Conservation (phyloP, 1,139 yeast species). For the Geotrichum macrosporum region DNA sequence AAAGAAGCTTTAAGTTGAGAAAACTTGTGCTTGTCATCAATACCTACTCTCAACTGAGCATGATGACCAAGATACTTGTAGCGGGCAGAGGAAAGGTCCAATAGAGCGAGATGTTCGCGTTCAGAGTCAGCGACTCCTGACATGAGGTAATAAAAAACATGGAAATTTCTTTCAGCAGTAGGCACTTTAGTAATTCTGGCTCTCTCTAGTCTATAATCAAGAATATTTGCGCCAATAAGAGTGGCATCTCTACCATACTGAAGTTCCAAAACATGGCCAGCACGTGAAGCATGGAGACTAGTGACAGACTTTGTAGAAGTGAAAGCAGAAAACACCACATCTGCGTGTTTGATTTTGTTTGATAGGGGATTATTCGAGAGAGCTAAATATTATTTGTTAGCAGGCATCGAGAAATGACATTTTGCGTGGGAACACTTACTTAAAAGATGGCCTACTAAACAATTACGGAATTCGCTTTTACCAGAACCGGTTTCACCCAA, state of each 20-base stretch:
- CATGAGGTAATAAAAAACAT: conserved; percentile 41
- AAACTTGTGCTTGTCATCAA: conserved; percentile 40
- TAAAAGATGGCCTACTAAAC: conserved; percentile 35
- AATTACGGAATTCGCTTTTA: conserved; percentile 39
- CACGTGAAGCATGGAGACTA: conserved; percentile 37
- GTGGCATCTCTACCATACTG: conserved; percentile 41
- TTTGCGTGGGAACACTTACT: conserved; percentile 26
- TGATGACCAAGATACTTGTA: conserved; percentile 43
- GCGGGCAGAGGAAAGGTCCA: conserved; percentile 31
- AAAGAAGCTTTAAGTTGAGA: conserved; percentile 39
- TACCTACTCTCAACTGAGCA: conserved; percentile 39
- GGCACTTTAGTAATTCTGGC: conserved; percentile 41
- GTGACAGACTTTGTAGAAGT: conserved; percentile 41
- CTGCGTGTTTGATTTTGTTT: conserved; percentile 37
- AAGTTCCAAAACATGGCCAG: conserved; percentile 41
- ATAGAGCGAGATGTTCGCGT: conserved; percentile 38
- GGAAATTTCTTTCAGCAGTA: conserved; percentile 43
- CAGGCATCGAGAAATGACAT: conserved; percentile 1
- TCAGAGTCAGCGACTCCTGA: conserved; percentile 42
- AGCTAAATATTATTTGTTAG: conserved; percentile 27
- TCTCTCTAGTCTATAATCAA: conserved; percentile 42
- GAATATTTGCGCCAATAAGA: conserved; percentile 40
- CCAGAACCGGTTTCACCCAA: conserved; percentile 44
- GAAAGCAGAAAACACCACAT: conserved; percentile 39
- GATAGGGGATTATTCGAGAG: conserved; percentile 40